Conservation (phyloP, 75 land plant genomes). For the Pseudotsuga menziesii region DNA sequence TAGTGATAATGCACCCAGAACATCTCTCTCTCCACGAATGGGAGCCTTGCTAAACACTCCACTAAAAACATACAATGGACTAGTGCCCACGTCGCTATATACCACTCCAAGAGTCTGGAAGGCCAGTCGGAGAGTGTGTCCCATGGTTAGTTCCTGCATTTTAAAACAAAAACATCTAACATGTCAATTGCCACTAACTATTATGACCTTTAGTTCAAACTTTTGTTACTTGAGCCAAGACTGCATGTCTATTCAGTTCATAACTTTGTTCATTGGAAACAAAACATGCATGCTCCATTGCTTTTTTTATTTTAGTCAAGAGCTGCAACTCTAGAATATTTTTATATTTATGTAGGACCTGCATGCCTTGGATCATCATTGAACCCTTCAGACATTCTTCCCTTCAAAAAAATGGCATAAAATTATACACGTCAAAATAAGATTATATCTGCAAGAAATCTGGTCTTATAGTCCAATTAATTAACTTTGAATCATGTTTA, state of each 20-base stretch:
- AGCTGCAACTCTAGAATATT: background rate
- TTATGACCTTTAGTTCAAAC: background rate
- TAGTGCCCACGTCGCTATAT: conserved; percentile 95
- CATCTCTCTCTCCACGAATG: conserved; percentile 47
- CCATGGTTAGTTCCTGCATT: conserved; percentile 53
- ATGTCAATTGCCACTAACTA: background rate
- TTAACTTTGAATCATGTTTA: too few species aligned
- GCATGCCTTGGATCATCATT: background rate
- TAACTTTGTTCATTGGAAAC: background rate
- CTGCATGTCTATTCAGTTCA: background rate
- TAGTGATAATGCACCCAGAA: conserved; percentile 89
- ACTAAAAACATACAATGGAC: conserved; percentile 88
- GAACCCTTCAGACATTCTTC: too few species aligned
- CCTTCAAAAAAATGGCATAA: too few species aligned
- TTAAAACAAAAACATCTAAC: background rate
- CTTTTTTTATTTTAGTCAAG: background rate
- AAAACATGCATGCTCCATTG: background rate
- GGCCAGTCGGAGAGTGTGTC: conserved; percentile 51
- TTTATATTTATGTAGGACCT: background rate
- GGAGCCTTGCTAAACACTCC: conserved; percentile 65
- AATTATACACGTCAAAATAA: too few species aligned
- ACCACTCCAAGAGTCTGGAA: conserved; percentile 95
- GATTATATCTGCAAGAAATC: too few species aligned
- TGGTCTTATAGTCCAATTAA: too few species aligned
- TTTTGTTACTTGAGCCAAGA: background rate